phyloP scores from a whole-genome alignment of 257 asterid species.

The Jasminum sambac region DNA sequence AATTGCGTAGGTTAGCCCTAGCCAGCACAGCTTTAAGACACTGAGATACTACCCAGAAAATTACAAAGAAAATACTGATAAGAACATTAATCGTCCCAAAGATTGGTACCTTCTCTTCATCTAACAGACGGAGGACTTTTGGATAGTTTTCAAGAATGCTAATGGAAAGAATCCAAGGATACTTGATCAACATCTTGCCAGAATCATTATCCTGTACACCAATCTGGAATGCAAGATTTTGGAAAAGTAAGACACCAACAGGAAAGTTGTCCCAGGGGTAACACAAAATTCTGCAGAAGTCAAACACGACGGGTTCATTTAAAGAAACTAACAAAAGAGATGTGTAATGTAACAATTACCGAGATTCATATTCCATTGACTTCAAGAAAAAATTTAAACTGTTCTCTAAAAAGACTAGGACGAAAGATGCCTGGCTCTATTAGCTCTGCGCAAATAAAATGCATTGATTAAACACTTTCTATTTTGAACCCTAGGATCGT shows the following conservation, averaged over 20 bases:
- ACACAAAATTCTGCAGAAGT: constrained; percentile 1
- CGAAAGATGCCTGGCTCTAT: constrained; percentile 2
- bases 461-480: background rate
- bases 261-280: background rate
- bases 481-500: background rate
- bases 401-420: constrained; percentile 11
- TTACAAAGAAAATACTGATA: background rate
- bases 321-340: background rate
- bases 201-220: constrained; percentile 44
- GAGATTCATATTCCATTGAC: constrained; percentile 5
- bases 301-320: constrained; percentile 4
- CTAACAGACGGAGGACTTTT: constrained; percentile 55
- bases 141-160: constrained; percentile 65
- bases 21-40: background rate
- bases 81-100: constrained; percentile 15
- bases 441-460: background rate
- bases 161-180: constrained; percentile 91
- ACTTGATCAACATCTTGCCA: constrained; percentile 72
- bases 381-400: background rate
- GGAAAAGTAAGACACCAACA: constrained; percentile 6
- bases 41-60: background rate
- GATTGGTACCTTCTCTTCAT: constrained; percentile 65
- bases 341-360: background rate
- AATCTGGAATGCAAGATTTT: constrained; percentile 46
- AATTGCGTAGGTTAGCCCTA: background rate